phyloP scores from a whole-genome alignment of 2,329 filamentous ascomycete species.

The Sarocladiaceae sp. region DNA sequence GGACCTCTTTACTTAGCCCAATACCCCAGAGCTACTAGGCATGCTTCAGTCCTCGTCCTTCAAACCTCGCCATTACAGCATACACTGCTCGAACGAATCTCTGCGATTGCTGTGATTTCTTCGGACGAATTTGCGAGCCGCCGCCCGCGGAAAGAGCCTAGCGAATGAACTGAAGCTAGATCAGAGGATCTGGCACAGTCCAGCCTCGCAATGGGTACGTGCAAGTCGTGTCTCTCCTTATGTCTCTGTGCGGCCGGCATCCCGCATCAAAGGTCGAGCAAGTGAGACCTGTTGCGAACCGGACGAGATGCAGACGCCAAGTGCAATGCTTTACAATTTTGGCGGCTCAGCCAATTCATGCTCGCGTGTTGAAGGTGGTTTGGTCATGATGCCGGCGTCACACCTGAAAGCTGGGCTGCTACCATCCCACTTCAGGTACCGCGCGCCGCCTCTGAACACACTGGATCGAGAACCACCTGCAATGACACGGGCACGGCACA shows the following conservation, averaged over 20 bases:
- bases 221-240: background rate
- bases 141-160: background rate
- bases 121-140: background rate
- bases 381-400: too few species aligned
- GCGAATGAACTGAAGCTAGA: conserved; percentile 4
- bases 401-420: too few species aligned
- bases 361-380: too few species aligned
- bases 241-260: background rate
- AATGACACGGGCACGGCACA: too few species aligned
- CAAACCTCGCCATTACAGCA: background rate
- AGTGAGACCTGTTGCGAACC: background rate
- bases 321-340: too few species aligned
- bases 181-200: conserved; percentile 8
- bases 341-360: too few species aligned
- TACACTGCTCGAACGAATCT: background rate
- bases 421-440: conserved; percentile 1
- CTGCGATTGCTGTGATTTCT: background rate
- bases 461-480: too few species aligned
- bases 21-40: background rate
- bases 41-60: background rate
- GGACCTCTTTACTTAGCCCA: background rate
- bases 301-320: too few species aligned
- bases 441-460: background rate
- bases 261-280: background rate
- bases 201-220: conserved; percentile 7